phyloP scores from a whole-genome alignment of 1,139 yeast species.

The Protomyces pachydermus region DNA sequence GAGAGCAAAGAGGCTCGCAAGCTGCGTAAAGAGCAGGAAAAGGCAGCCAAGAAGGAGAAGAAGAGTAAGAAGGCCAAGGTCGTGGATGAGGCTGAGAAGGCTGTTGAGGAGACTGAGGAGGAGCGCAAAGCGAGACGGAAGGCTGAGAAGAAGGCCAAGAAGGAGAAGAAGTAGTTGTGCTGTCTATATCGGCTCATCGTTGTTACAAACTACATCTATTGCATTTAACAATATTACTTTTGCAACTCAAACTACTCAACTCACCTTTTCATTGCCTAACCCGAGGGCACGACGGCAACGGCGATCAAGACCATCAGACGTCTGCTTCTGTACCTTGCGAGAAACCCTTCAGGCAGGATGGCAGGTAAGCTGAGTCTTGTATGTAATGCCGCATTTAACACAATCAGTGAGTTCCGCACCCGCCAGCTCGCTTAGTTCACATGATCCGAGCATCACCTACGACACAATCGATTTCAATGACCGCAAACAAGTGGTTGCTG shows the following conservation, averaged over 20 bases:
- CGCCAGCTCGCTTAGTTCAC: neutral
- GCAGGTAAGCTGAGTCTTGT: too few species aligned
- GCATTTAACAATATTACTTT: too few species aligned
- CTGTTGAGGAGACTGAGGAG: conserved; percentile 34
- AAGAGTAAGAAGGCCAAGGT: conserved; percentile 36
- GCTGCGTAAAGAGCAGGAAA: conserved; percentile 35
- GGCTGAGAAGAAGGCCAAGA: conserved; percentile 24
- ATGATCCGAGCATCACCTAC: neutral
- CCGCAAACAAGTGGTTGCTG: conserved; percentile 21
- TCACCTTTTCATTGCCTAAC: too few species aligned
- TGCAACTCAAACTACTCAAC: too few species aligned
- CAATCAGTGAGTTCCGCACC: neutral
- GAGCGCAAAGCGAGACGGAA: conserved; percentile 31
- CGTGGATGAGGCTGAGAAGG: conserved; percentile 33
- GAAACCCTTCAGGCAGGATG: too few species aligned
- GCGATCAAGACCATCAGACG: too few species aligned
- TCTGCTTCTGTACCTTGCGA: too few species aligned
- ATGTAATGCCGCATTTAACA: too few species aligned
- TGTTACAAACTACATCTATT: too few species aligned
- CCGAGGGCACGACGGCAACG: too few species aligned
- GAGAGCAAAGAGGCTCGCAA: conserved; percentile 40
- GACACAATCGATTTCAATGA: neutral
- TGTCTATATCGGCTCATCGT: neutral
- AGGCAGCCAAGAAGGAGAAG: conserved; percentile 31
- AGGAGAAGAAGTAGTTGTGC: neutral